Conservation (phyloP, 1,284 basidiomycete species). For the Trichosporon ovoides region DNA sequence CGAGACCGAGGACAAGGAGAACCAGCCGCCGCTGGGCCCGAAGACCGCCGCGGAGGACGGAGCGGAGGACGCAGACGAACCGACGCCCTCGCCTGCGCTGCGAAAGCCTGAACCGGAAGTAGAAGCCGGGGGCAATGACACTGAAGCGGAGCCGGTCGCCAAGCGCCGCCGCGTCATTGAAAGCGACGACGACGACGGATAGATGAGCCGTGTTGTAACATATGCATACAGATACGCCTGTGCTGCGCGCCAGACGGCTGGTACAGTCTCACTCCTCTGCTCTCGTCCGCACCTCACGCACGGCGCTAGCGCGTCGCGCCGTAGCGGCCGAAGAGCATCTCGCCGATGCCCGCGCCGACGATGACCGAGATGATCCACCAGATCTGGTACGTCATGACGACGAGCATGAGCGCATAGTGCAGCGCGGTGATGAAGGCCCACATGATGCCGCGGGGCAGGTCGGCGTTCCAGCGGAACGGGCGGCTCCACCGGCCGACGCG, state of each 20-base stretch:
- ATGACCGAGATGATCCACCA: slow-evolving; percentile 44
- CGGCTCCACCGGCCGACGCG: slow-evolving; percentile 26
- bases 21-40: background rate
- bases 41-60: background rate
- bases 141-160: background rate
- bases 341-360: slow-evolving; percentile 38
- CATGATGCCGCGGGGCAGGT: slow-evolving; percentile 34
- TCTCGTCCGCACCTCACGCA: background rate
- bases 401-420: slow-evolving; percentile 42
- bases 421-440: slow-evolving; percentile 31
- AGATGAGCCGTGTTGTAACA: slow-evolving; percentile 15
- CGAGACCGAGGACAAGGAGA: background rate
- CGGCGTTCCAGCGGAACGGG: slow-evolving; percentile 32
- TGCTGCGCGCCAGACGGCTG: background rate
- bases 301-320: slow-evolving; percentile 6
- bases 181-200: background rate
- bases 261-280: background rate
- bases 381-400: slow-evolving; percentile 47
- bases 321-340: slow-evolving; percentile 41
- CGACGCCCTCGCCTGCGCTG: background rate
- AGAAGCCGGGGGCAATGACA: background rate
- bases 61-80: background rate
- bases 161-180: background rate
- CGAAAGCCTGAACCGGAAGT: too few relatives aligned
- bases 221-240: slow-evolving; percentile 9